Evolutionary conservation across 2,329 filamentous ascomycete genomes (phyloP).

Genomic region (Colletotrichum tofieldiae): DNA sequence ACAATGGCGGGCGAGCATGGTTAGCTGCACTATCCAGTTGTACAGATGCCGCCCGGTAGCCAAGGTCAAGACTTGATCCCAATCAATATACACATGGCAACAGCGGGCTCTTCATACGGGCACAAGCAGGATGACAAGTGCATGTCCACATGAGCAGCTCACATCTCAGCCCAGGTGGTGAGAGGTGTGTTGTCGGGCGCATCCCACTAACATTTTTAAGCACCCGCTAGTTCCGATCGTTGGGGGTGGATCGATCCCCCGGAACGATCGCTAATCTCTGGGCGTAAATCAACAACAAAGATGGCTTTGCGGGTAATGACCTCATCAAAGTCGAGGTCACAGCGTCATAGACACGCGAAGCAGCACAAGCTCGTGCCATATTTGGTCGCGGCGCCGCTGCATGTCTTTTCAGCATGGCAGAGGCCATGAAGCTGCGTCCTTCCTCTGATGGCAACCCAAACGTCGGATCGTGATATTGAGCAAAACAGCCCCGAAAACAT

Average conservation of each 20-base stretch:
- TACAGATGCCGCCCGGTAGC: not conserved
- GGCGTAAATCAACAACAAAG: conserved; percentile 11
- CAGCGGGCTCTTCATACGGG: not conserved
- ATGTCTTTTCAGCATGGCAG: rapidly evolving
- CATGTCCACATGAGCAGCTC: not conserved
- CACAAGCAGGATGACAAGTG: not conserved
- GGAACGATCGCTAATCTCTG: conserved; percentile 30
- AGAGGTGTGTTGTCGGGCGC: conserved; percentile 1
- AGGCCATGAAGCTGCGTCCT: no score
- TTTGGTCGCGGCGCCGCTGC: conserved; percentile 14
- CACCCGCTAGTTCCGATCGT: conserved; percentile 36
- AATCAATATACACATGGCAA: not conserved
- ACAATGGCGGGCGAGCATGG: no score
- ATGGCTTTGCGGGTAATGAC: conserved; percentile 31
- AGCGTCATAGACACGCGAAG: conserved; percentile 40
- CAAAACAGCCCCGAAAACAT: conserved; percentile 32
- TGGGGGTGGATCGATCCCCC: conserved; percentile 32
- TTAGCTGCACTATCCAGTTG: not conserved
- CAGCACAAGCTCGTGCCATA: conserved; percentile 19
- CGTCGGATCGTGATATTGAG: conserved; percentile 30
- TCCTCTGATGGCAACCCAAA: conserved; percentile 15
- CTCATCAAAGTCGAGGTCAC: conserved; percentile 37
- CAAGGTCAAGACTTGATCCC: not conserved
- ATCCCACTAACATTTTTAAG: conserved; percentile 13
- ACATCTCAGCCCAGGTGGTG: no score